Conservation (phyloP, 306 rosid species). For the Inga oerstediana region DNA sequence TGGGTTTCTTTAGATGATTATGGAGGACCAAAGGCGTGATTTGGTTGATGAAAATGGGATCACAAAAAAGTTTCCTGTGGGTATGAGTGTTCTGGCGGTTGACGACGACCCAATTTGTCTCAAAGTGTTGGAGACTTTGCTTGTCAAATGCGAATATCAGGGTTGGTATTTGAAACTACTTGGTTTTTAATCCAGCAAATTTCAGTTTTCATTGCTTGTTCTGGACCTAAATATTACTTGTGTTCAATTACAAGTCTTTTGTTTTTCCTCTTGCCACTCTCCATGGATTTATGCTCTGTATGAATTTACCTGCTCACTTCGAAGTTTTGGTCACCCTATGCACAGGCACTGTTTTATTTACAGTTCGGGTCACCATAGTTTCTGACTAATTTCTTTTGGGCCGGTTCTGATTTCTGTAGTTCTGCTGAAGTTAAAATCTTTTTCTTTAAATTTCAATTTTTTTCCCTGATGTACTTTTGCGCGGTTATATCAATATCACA, state of each 20-base stretch:
- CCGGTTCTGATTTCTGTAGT: background rate
- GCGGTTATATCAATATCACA: background rate
- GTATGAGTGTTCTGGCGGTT: slow-evolving; percentile 90
- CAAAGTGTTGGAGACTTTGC: slow-evolving; percentile 63
- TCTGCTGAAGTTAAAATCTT: background rate
- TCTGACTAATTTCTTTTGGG: background rate
- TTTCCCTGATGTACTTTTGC: background rate
- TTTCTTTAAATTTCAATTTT: background rate
- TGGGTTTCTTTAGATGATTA: slow-evolving; percentile 48
- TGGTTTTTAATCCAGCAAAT: slow-evolving; percentile 8
- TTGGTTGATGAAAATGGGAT: slow-evolving; percentile 37
- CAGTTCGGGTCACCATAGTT: slow-evolving; percentile 1
- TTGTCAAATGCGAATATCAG: slow-evolving; percentile 76
- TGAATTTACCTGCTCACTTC: background rate
- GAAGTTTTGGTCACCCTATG: background rate
- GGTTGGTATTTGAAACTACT: slow-evolving; percentile 61
- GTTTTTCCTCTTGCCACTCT: background rate
- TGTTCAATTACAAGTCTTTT: background rate
- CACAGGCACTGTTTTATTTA: background rate
- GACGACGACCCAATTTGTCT: slow-evolving; percentile 80
- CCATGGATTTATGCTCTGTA: background rate
- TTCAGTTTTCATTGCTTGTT: background rate
- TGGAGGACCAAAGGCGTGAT: slow-evolving; percentile 51
- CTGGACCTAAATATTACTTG: background rate
- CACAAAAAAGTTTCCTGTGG: slow-evolving; percentile 64